Evolutionary conservation across 495 filamentous ascomycete genomes (phyloP), one percentile per base, ranked within the genome.

Genomic region (Penicillium diatomitis): DNA sequence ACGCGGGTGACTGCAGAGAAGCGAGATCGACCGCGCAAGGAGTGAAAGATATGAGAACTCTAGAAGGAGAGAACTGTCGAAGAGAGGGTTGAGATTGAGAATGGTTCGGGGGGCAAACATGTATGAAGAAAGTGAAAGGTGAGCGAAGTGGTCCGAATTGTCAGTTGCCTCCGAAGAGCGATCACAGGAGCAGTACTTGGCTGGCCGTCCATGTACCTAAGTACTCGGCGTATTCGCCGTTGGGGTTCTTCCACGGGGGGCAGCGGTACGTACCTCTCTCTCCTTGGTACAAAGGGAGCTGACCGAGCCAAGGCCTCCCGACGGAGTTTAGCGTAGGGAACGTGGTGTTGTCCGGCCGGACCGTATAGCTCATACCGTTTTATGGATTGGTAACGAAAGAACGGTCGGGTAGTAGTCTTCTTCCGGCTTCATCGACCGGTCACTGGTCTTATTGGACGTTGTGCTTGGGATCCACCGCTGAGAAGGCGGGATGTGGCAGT

Each of bases 1-100:
- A 55, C 48, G 52, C 53, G 56, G 43, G 44, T 60, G 65, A 68
- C 68, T 63, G 63, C 46, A 48, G 58, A 60, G 58, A 58, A 60
- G 60, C 12, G 10, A 29, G 33, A 46, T 29, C 9, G 31, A 28
- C 8, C 20, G 42, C 46, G 46, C 46, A 35, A 47, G n/a, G 38
- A 29, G 9, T 41, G 29, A 42, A 43, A 11, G 46, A 32, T 43
- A 38, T 49, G 30, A 32, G 32, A 29, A 42, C n/a, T 49, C 34
- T 33, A 33, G 38, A 8, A 47, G 40, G 39, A 48, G 37, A 20
- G 20, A 20, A 20, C 20, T 20, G 20, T 20, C 20, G 20, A 20
- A 20, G 20, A 20, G 20, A 20, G 20, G 20, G 20, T 20, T 42
- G 12, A 42, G 46, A 52, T 49, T 35, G 46, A 47, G 50, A 38